phyloP scores from a whole-genome alignment of 2,329 filamentous ascomycete species.

The Colletotrichum incanum region DNA sequence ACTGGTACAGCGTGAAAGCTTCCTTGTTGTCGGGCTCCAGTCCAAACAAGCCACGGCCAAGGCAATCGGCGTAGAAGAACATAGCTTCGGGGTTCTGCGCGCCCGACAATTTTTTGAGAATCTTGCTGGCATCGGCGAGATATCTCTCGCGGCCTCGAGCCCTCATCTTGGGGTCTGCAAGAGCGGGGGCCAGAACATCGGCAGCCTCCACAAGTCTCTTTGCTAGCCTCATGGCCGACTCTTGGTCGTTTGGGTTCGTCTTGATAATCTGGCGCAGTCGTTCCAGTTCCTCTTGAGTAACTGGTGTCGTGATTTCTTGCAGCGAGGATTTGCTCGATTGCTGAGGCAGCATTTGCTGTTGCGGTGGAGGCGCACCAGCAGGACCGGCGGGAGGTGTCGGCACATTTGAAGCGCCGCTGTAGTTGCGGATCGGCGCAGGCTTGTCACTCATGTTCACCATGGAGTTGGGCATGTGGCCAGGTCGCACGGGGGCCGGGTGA shows the following conservation, averaged over 20 bases:
- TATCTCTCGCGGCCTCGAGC: constrained; percentile 87
- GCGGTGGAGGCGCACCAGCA: constrained; percentile 53
- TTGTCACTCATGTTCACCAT: constrained; percentile 70
- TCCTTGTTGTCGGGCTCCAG: constrained; percentile 89
- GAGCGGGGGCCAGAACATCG: constrained; percentile 76
- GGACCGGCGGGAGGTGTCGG: constrained; percentile 48
- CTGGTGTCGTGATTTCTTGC: constrained; percentile 60
- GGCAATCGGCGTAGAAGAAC: constrained; percentile 93
- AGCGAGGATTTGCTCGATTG: constrained; percentile 46
- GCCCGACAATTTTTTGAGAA: constrained; percentile 88
- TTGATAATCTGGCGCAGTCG: constrained; percentile 79
- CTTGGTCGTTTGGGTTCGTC: constrained; percentile 80
- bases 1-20: constrained; percentile 94
- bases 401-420: constrained; percentile 66
- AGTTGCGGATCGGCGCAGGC: constrained; percentile 73
- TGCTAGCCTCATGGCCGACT: constrained; percentile 80
- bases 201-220: constrained; percentile 91
- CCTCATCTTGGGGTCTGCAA: constrained; percentile 79
- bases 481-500: constrained; percentile 75
- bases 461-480: constrained; percentile 74
- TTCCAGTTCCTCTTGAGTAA: constrained; percentile 86
- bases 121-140: constrained; percentile 88
- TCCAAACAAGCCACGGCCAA: constrained; percentile 86
- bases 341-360: constrained; percentile 51
- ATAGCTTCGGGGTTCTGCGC: constrained; percentile 86